phyloP scores from a whole-genome alignment of 441 rosid species.

The Euphorbia schlechtendalii region DNA sequence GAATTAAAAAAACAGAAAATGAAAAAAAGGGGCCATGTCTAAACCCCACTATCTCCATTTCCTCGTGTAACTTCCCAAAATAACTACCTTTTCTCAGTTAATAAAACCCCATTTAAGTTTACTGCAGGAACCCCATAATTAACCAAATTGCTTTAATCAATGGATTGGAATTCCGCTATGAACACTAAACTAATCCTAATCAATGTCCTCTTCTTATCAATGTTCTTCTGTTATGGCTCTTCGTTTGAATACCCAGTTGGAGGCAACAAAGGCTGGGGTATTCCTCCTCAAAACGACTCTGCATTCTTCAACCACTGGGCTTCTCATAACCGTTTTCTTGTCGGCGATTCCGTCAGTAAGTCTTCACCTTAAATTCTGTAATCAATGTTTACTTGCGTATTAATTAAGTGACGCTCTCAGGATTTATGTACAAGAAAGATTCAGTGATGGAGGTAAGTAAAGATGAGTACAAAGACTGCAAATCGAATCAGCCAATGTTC shows the following conservation, averaged over 20 bases:
- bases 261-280: slow-evolving; percentile 39
- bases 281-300: slow-evolving; percentile 43
- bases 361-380: neutral
- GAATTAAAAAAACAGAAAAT: too few relatives aligned
- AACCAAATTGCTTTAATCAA: neutral
- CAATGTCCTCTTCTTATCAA: slow-evolving; percentile 16
- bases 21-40: neutral
- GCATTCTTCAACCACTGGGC: slow-evolving; percentile 66
- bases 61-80: neutral
- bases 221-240: slow-evolving; percentile 21
- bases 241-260: slow-evolving; percentile 49
- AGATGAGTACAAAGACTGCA: slow-evolving; percentile 70
- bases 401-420: slow-evolving; percentile 28
- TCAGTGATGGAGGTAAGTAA: slow-evolving; percentile 65
- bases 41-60: slow-evolving; percentile 23
- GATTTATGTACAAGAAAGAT: slow-evolving; percentile 65
- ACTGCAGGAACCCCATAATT: neutral
- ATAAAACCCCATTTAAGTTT: neutral
- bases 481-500: slow-evolving; percentile 56
- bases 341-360: slow-evolving; percentile 62
- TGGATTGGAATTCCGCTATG: slow-evolving; percentile 6
- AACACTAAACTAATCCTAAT: neutral
- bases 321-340: slow-evolving; percentile 68
- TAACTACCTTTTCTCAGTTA: neutral
- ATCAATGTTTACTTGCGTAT: too few relatives aligned